These are phyloP conservation scores for Scutellaria baicalensis DNA, from an alignment of 257 asterid genomes.

Conservation along the genomic window DNA sequence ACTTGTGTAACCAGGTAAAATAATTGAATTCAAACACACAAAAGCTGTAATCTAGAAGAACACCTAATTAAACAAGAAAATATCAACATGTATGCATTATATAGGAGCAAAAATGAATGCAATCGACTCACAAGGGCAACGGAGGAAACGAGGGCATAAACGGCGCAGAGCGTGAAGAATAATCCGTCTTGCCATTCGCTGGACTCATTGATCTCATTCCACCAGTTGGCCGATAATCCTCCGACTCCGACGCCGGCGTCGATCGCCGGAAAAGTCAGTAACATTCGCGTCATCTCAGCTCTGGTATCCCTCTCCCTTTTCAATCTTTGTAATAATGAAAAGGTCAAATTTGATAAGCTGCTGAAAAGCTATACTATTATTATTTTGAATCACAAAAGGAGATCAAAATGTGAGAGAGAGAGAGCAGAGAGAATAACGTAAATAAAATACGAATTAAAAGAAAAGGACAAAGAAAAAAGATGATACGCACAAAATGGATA, in stretches of 20 bases:
- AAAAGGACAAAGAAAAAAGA: no score
- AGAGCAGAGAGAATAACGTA: background rate
- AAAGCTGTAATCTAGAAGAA: background rate
- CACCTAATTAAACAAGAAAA: background rate
- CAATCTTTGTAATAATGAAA: background rate
- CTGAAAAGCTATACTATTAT: background rate
- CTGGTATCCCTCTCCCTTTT: background rate
- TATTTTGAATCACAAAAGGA: constrained; percentile 12
- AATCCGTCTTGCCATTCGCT: constrained; percentile 78
- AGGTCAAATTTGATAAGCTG: constrained; percentile 17
- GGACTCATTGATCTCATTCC: constrained; percentile 78
- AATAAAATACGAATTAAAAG: background rate
- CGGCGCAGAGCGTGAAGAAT: constrained; percentile 70
- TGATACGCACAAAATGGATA: background rate
- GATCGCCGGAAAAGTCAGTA: constrained; percentile 40
- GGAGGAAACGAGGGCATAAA: constrained; percentile 67
- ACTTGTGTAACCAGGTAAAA: background rate
- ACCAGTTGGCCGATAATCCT: constrained; percentile 39
- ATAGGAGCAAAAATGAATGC: background rate
- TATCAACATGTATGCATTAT: background rate
- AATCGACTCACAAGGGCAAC: constrained; percentile 66
- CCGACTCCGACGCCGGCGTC: constrained; percentile 28
- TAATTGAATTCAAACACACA: background rate
- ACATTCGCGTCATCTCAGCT: constrained; percentile 46
- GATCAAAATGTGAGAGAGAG: constrained; percentile 18